These are phyloP conservation scores for Candida vartiovaarae DNA, from an alignment of 805 yeast species.

Conservation along the genomic window DNA sequence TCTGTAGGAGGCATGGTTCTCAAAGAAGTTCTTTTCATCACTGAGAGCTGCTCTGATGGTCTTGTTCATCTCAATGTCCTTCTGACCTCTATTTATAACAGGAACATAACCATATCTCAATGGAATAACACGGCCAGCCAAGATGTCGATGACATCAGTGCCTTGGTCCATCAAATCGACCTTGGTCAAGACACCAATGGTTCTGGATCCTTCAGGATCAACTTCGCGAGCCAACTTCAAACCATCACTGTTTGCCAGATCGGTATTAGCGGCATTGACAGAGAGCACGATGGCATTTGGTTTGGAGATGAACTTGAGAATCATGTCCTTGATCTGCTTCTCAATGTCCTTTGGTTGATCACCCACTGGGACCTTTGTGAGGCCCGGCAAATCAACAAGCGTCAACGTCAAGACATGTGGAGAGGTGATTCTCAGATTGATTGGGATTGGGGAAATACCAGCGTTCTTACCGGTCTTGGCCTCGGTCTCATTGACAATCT, in stretches of 20 bases:
- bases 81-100: conserved; percentile 95
- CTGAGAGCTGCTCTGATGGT: conserved; percentile 82
- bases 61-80: conserved; percentile 84
- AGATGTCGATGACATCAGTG: conserved; percentile 91
- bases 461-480: conserved; percentile 74
- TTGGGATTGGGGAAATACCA: conserved; percentile 89
- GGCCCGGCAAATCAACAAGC: conserved; percentile 92
- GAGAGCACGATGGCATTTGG: conserved; percentile 94
- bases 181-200: conserved; percentile 94
- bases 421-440: conserved; percentile 85
- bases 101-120: conserved; percentile 94
- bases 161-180: conserved; percentile 98
- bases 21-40: conserved; percentile 77
- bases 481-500: conserved; percentile 88
- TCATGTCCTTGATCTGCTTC: conserved; percentile 86
- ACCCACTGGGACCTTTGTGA: conserved; percentile 97
- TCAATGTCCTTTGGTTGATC: conserved; percentile 98
- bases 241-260: conserved; percentile 95
- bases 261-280: conserved; percentile 94
- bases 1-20: conserved; percentile 82
- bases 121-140: conserved; percentile 94
- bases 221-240: conserved; percentile 94
- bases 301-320: conserved; percentile 86
- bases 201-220: conserved; percentile 93
- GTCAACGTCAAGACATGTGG: conserved; percentile 94